phyloP scores from a whole-genome alignment of 306 rosid species.

The Cucumis melo region DNA sequence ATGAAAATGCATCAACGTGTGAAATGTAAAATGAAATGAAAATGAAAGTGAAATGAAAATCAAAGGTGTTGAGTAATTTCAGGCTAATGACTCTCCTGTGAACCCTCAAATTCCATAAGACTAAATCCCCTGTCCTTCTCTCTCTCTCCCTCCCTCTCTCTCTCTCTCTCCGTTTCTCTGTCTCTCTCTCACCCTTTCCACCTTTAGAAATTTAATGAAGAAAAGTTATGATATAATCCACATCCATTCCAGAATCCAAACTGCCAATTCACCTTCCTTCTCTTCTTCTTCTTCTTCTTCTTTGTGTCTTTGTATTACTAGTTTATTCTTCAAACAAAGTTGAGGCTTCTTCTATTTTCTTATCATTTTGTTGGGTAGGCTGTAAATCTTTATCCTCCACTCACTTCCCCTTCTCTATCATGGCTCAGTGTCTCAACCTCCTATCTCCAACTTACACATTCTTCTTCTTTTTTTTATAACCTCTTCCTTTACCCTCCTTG shows the following conservation, averaged over 20 bases:
- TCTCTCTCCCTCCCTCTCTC: neutral
- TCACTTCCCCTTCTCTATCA: neutral
- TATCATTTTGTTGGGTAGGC: neutral
- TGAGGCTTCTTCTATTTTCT: neutral
- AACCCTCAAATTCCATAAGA: neutral
- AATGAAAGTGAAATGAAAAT: constrained; percentile 5
- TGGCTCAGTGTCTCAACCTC: neutral
- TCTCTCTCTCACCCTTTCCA: neutral
- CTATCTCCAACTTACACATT: neutral
- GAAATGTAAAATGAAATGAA: constrained; percentile 3
- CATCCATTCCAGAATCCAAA: neutral
- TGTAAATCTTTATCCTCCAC: neutral
- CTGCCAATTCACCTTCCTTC: neutral
- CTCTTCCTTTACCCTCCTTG: neutral
- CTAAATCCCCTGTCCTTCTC: neutral
- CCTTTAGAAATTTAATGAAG: neutral
- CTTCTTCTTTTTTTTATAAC: neutral
- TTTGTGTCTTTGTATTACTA: neutral
- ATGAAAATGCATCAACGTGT: constrained; percentile 1
- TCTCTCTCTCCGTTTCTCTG: neutral
- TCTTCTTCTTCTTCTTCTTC: neutral
- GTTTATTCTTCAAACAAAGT: neutral
- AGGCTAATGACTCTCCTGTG: constrained; percentile 3
- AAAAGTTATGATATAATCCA: neutral
- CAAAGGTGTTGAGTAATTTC: neutral